phyloP scores from a whole-genome alignment of 1,284 basidiomycete genomes.

The Cutaneotrichosporon arboriforme region DNA sequence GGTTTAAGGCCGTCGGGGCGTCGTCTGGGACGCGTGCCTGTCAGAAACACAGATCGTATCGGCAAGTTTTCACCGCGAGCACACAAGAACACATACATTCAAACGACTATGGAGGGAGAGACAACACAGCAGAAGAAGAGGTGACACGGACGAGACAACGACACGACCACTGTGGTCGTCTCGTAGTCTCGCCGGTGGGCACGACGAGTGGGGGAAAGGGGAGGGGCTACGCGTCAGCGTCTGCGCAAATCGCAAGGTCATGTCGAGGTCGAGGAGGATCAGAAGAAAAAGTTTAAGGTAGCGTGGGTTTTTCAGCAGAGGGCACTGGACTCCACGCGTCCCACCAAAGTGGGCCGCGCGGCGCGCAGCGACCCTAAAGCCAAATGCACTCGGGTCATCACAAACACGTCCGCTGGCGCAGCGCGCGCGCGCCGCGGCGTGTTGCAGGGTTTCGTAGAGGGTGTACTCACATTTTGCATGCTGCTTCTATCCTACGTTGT shows the following conservation, averaged over 20 bases:
- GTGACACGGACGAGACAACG: no score
- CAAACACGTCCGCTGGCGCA: neutral
- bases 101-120: no score
- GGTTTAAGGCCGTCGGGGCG: no score
- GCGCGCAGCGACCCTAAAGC: constrained; percentile 37
- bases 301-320: constrained; percentile 48
- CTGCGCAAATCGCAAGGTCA: neutral
- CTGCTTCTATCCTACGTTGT: neutral
- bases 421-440: neutral
- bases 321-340: constrained; percentile 2
- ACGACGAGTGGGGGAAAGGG: no score
- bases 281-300: constrained; percentile 42
- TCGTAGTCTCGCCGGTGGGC: no score
- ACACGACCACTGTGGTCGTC: no score
- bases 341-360: constrained; percentile 5
- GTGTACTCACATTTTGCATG: constrained; percentile 3
- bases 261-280: constrained; percentile 16
- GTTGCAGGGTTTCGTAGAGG: neutral
- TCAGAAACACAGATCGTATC: no score
- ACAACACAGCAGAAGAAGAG: no score
- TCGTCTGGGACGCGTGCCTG: no score
- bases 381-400: constrained; percentile 50
- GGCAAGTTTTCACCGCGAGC: no score
- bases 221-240: neutral
- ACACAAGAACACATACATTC: no score